Evolutionary conservation across 2,329 filamentous ascomycete genomes (phyloP), one percentile per base, ranked within the genome.

Genomic region (Seiridium unicorne): DNA sequence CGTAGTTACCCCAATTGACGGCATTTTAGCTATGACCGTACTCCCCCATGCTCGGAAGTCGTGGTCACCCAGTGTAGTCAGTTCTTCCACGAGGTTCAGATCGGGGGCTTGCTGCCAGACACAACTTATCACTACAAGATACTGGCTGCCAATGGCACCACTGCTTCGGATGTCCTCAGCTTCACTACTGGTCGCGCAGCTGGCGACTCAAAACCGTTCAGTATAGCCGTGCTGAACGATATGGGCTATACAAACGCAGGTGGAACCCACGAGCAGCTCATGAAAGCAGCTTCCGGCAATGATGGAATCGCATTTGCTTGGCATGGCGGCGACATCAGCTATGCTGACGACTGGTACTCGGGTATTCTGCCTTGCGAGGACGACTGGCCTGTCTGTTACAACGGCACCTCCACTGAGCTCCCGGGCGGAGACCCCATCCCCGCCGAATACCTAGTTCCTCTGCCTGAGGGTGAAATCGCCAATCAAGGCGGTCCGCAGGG

Each of bases 281-380:
- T 57, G 5, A 53, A 53, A 11, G 55, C 55, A 6, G 34, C 55
- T 6, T 57, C 55, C 1, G 55, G 44, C 10, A 35, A 32, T 0
- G 34, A 36, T 4, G 34, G 42, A 5, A 57, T 57, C 5, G 55
- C 55, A 9, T 57, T 57, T 34, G 42, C 42, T 32, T 84, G 81
- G 44, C 82, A 84, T 63, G 80, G 81, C 0, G 81, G 81, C 5
- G 84, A 87, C 65, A 75, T 87, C 10, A 83, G 72, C 0, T 88
- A 87, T 63, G 84, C 84, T 1, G 84, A 87, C 61, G 80, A 86
- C 68, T 87, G 84, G 84, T 75, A 74, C 46, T 68, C 79, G 4
- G 78, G 74, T n/a, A 60, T 73, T 0, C 42, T 57, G 3, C 55
- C 55, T 18, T 57, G 55, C n/a, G 55, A 46, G 31, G 55, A 57